Base-by-base conservation (phyloP, 2,329 filamentous ascomycete genomes). In the Purpureocillium lavendulum region DNA sequence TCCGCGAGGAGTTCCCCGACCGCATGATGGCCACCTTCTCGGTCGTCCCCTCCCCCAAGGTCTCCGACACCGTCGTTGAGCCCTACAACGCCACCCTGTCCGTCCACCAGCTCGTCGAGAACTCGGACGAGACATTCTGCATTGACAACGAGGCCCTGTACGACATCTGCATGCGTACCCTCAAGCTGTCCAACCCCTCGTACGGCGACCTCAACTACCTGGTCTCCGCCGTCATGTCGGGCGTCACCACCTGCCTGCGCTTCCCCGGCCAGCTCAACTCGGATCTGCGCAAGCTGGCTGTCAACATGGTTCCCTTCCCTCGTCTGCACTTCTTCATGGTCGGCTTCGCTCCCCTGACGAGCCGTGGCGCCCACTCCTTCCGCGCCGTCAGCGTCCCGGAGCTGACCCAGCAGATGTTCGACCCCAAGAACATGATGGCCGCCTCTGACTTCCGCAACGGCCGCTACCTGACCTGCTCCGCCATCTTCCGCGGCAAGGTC, bases 241-340 rank as follows among this genome's bases (percentile, higher is more conserved):
- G 92, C 69, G 87, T 98, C 60, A 96, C 92, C 64, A 97, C 92
- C 58, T 97, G 87, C 68, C 77, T 98, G 64, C 92, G 92, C 71
- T 98, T 98, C 87, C 92, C 92, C 42, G 92, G 92, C 66, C 92
- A 98, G 80, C 84, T 98, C 55, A 98, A 98, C 86, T 98, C 92
- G 64, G 92, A 98, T 68, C 86, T 98, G 56, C 88, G 92, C 75
- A 98, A 98, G 80, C 75, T 98, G 62, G 92, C 92, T 55, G 92
- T 98, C 71, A 98, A 98, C 87, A 98, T 98, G 78, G 92, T 98
- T 71, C 92, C 92, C 49, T 98, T 98, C 86, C 92, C 92, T 55
- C 92, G 92, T 88, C 87, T 98, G 49, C 92, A 98, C 74, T 98
- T 98, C 84, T 98, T 98, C 83, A 98, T 98, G 92, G 92, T 98